A percentile compares a stretch with the other conserved stretches of the same genome.
phyloP scores from a whole-genome alignment of 1,284 basidiomycete genomes.

The Austropuccinia psidii region DNA sequence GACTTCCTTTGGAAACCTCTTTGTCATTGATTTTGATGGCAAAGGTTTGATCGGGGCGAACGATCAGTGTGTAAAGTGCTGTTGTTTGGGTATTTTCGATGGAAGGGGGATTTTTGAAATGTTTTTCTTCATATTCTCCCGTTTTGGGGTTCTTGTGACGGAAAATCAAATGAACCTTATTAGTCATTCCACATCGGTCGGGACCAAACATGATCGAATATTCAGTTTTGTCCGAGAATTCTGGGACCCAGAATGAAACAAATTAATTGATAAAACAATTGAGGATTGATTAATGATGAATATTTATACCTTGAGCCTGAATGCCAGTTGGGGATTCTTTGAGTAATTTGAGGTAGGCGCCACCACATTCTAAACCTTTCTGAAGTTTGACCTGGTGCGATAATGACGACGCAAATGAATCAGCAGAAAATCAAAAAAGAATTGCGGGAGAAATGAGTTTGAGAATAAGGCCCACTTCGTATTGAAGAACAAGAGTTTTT shows the following conservation, averaged over 20 bases:
- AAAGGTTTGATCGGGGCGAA: conserved; percentile 82
- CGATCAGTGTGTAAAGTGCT: conserved; percentile 83
- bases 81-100: conserved; percentile 81
- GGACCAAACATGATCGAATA: conserved; percentile 96
- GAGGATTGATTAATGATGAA: too few relatives aligned
- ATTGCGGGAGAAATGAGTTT: not conserved
- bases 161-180: conserved; percentile 89
- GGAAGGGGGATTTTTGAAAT: conserved; percentile 70
- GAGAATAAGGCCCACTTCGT: conserved; percentile 55
- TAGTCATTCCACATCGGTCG: conserved; percentile 57
- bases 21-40: conserved; percentile 88
- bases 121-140: conserved; percentile 94
- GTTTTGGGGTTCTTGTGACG: conserved; percentile 85
- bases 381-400: conserved; percentile 73
- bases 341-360: conserved; percentile 96
- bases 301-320: conserved; percentile 36
- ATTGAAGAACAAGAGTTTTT: conserved; percentile 90
- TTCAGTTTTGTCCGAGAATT: conserved; percentile 56
- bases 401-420: not conserved
- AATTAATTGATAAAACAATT: conserved; percentile 43
- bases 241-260: not conserved
- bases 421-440: not conserved
- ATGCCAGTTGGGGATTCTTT: conserved; percentile 46
- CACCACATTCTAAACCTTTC: conserved; percentile 97
- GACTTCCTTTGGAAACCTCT: conserved; percentile 64